Conservation (phyloP, 495 filamentous ascomycete genomes). For the Neurospora sp. region DNA sequence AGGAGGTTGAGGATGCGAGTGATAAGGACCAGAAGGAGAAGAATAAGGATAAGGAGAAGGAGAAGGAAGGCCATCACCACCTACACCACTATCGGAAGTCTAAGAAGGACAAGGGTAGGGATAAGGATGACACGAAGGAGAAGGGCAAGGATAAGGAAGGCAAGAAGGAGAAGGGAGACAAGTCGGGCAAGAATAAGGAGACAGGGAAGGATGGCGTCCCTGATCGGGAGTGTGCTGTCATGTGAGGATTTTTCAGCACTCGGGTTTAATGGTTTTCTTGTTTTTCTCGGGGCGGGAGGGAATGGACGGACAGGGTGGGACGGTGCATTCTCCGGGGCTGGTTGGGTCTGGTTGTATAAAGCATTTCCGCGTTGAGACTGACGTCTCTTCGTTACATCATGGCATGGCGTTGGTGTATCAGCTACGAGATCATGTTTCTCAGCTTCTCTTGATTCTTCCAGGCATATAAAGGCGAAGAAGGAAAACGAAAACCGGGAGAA, state of each 20-base stretch:
- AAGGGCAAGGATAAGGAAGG: constrained; percentile 27
- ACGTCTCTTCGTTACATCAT: background rate
- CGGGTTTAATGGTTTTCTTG: background rate
- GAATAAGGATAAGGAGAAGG: constrained; percentile 21
- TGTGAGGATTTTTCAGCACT: constrained; percentile 15
- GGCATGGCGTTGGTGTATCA: background rate
- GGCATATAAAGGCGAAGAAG: background rate
- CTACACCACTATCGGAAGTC: constrained; percentile 30
- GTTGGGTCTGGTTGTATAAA: background rate
- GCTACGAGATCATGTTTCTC: background rate
- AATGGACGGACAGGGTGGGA: background rate
- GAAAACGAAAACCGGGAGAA: background rate
- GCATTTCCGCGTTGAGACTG: background rate
- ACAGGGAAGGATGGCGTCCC: constrained; percentile 31
- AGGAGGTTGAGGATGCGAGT: constrained; percentile 25
- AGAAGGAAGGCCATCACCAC: constrained; percentile 30
- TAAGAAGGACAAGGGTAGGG: constrained; percentile 29
- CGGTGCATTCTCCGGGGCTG: background rate
- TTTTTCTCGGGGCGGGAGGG: background rate
- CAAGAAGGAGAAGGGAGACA: constrained; percentile 13
- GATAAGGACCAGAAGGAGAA: constrained; percentile 34
- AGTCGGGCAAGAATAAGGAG: constrained; percentile 18
- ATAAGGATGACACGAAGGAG: constrained; percentile 22
- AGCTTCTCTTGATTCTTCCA: background rate
- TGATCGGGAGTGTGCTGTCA: constrained; percentile 60